phyloP scores from a whole-genome alignment of 169 alveolate genomes.

The Plasmodium falciparum region DNA sequence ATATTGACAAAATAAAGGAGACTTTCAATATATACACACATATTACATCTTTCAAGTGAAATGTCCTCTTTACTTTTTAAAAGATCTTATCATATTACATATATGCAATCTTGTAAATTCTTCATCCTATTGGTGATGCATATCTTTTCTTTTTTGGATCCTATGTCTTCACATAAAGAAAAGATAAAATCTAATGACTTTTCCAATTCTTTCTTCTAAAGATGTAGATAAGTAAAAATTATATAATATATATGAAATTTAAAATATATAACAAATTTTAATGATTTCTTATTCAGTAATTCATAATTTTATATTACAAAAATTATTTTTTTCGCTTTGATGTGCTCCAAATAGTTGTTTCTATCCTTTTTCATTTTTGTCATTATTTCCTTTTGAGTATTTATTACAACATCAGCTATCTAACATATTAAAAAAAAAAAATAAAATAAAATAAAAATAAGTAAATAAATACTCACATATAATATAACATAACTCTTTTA shows the following conservation, averaged over 20 bases:
- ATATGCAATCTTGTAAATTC: conserved; percentile 63
- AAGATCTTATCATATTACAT: conserved; percentile 24
- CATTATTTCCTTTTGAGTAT: conserved; percentile 54
- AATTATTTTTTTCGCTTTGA: conserved; percentile 21
- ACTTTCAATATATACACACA: neutral
- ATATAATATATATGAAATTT: neutral
- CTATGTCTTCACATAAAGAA: conserved; percentile 65
- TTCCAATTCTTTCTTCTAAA: conserved; percentile 61
- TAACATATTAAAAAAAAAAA: neutral
- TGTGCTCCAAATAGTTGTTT: conserved; percentile 31
- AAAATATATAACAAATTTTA: too few relatives aligned
- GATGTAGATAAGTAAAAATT: conserved; percentile 1
- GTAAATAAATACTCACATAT: neutral
- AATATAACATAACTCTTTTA: neutral
- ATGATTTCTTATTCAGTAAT: too few relatives aligned
- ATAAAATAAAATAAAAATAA: neutral
- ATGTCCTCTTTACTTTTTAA: neutral
- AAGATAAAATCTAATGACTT: conserved; percentile 56
- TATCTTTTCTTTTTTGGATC: conserved; percentile 64
- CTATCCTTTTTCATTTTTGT: conserved; percentile 54
- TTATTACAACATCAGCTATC: conserved; percentile 68
- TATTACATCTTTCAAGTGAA: neutral
- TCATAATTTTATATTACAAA: conserved; percentile 25
- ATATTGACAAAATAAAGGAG: neutral
- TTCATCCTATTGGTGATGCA: conserved; percentile 56